Evolutionary conservation across 2,329 filamentous ascomycete genomes (phyloP), one percentile per base, ranked within the genome.

Genomic region (Colletotrichum trifolii): DNA sequence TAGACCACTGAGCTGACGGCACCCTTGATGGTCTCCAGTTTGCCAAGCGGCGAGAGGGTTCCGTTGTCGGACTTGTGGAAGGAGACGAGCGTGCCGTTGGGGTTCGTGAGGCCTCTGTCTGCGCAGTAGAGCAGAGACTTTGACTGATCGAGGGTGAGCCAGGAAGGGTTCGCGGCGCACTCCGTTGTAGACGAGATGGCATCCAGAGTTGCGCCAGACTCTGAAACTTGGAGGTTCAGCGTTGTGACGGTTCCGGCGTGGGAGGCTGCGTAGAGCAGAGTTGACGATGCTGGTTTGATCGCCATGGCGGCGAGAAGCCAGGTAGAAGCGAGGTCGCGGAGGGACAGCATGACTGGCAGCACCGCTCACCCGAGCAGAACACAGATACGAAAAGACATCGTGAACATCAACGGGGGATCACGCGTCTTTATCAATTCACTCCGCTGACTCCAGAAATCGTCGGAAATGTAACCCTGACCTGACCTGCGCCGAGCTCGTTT

Each of bases 241-340:
- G 81, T 83, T 11, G 80, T 82, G 66, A 85, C 71, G 34, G 75
- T 78, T 62, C 82, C 82, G 58, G 76, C 75, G 73, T 85, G 85
- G 6, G 82, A 83, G 2, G 82, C 74, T 48, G 81, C 82, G 70
- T 82, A 84, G 63, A 85, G 77, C 48, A 81, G 73, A 60, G 73
- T 74, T 58, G 77, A 75, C 46, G 74, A 74, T 42, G 77, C 73
- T 15, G 55, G 48, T 49, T 59, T 25, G 62, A 73, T 73, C 46
- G 72, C 46, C 47, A 53, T 53, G n/a, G 12, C 42, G n/a, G 60
- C 60, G 40, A 64, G 6, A 11, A 60, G 35, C 46, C 60, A 63
- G 13, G 54, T 40, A 25, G 53, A 38, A n/a, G 53, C 17, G 39
- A 64, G 15, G 35, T 54, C 60, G n/a, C 35, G 46, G 50, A 45